Evolutionary conservation across 768 basidiomycete species (phyloP).

Genomic region (Kondoa subrosea): DNA sequence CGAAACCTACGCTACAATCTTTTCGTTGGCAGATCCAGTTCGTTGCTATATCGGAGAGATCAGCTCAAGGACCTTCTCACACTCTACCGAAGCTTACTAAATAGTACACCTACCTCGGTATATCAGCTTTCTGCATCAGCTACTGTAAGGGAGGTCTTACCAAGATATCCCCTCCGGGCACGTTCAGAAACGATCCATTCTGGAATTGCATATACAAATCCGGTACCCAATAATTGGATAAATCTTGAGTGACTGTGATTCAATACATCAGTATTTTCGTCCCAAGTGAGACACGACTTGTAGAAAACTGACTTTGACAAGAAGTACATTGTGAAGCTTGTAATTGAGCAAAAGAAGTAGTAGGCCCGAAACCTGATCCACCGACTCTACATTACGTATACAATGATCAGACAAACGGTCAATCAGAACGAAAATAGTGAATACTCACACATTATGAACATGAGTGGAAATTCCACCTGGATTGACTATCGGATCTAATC

Average conservation of each 20-base stretch:
- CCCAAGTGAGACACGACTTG: background rate
- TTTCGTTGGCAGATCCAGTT: background rate
- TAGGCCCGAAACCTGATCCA: slow-evolving; percentile 28
- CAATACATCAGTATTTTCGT: slow-evolving; percentile 8
- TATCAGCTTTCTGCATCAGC: background rate
- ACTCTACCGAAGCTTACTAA: background rate
- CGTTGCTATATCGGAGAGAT: too few species aligned
- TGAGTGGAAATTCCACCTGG: slow-evolving; percentile 27
- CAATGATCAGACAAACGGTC: background rate
- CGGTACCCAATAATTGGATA: slow-evolving; percentile 15
- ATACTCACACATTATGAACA: slow-evolving; percentile 27
- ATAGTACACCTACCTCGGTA: slow-evolving; percentile 28
- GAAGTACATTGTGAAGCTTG: slow-evolving; percentile 26
- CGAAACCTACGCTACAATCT: slow-evolving; percentile 3
- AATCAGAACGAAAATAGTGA: background rate
- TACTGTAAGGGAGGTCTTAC: background rate
- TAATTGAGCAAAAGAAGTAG: slow-evolving; percentile 19
- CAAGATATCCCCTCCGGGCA: slow-evolving; percentile 23
- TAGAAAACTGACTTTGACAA: slow-evolving; percentile 17
- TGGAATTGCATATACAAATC: slow-evolving; percentile 27
- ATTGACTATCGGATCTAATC: slow-evolving; percentile 32
- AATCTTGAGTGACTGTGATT: background rate
- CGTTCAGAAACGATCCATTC: slow-evolving; percentile 29
- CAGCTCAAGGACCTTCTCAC: too few species aligned
- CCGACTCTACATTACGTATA: slow-evolving; percentile 20